Base-by-base conservation (phyloP, 176 grass and related monocot genomes). In the Bromus sterilis region DNA sequence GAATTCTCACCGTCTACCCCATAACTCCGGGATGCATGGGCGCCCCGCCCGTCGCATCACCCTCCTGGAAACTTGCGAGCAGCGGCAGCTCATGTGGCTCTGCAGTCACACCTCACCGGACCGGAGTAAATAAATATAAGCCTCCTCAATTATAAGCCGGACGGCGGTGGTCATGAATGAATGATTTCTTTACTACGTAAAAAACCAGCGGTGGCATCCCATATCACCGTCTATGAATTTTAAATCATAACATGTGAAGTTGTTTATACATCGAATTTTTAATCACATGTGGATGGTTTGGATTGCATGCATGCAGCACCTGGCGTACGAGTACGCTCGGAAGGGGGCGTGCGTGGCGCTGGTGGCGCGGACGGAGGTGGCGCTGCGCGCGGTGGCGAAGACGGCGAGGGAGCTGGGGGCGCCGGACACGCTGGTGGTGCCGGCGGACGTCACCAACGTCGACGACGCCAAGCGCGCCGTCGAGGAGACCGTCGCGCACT, bases 321-420 rank as follows among this genome's bases (percentile, higher is more conserved):
- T 97, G 32, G 91, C 82, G 75, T 97, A 97, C 57, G 89, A 97
- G 78, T 97, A 94, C 86, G 94, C 94, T 11, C 78, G 24, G 80
- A 86, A 86, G 40, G 94, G 94, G 4, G 91, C 91, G 42, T 91
- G 88, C 75, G 66, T 97, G 75, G 91, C 94, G 58, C 51, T 97
- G 56, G 87, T 87, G 39, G 94, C 94, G 11, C 86, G 94, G 75
- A 97, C 88, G 18, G 91, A 93, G 84, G 25, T 86, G 14, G 81
- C 84, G 7, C 78, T 97, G 36, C 90, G 83, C 9, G 84, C 83
- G 0, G 94, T 97, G 33, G 91, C 91, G 3, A 88, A 91, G 85
- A 70, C 84, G 21, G 89, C 91, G 60, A 62, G 55, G 16, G 79
- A 87, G 11, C 81, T 89, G 3, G 94, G 94, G 18, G 29, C 94